These are phyloP conservation scores for Plasmodium gaboni DNA, from an alignment of 169 alveolate genomes.

Conservation along the genomic window DNA sequence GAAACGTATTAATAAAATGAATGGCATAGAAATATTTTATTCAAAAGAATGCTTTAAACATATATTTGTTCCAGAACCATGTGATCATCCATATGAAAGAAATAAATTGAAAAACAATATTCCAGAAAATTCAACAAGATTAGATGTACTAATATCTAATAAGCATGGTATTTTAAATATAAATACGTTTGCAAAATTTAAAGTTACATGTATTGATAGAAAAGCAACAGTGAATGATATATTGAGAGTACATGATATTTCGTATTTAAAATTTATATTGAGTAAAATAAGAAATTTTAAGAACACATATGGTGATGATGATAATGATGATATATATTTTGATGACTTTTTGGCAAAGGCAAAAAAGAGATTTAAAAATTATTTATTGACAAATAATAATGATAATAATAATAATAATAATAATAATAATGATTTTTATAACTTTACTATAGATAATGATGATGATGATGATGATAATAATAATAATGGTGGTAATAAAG, in stretches of 20 bases:
- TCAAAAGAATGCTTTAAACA: constrained; percentile 86
- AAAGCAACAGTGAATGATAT: constrained; percentile 94
- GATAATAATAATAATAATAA: constrained; percentile 86
- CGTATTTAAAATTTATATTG: constrained; percentile 89
- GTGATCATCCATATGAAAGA: constrained; percentile 90
- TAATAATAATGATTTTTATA: background rate
- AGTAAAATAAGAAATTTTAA: constrained; percentile 75
- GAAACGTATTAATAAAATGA: constrained; percentile 18
- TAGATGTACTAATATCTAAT: constrained; percentile 90
- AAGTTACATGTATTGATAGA: constrained; percentile 84
- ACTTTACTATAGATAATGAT: no score
- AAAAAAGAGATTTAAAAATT: constrained; percentile 92
- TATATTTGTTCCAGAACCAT: constrained; percentile 92
- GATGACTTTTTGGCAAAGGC: constrained; percentile 81
- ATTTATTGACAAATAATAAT: constrained; percentile 93
- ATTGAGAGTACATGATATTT: constrained; percentile 96
- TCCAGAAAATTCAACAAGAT: constrained; percentile 93
- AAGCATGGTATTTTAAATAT: constrained; percentile 89
- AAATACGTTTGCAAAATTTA: constrained; percentile 85
- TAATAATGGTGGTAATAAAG: no score
- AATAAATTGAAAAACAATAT: constrained; percentile 85
- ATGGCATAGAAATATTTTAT: constrained; percentile 50
- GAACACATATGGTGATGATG: constrained; percentile 66
- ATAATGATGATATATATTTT: constrained; percentile 79
- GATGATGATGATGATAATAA: no score